Evolutionary conservation across 2,329 filamentous ascomycete genomes (phyloP), one percentile per base, ranked within the genome.

Genomic region (Beauveria caledonica): DNA sequence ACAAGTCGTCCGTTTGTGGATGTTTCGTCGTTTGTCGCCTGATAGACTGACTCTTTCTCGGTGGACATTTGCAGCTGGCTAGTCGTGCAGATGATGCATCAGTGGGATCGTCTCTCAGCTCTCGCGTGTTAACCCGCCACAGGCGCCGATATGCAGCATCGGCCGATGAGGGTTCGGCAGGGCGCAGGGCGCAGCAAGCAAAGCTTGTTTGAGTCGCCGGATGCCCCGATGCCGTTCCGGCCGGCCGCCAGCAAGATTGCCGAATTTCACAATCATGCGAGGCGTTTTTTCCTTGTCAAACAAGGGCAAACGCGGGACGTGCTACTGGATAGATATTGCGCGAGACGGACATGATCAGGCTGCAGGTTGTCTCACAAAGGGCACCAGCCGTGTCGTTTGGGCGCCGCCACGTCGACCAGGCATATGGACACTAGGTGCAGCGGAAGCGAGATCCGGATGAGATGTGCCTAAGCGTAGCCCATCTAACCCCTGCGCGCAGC

Each of bases 401-500:
- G 45, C 33, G 33, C 50, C 19, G 50, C 19, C 49, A 51, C 25
- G 23, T 8, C 49, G 8, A 19, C 40, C 25, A 45, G 54, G 42
- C 10, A 45, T 27, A 56, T 56, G 36, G 42, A 27, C 53, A 27
- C 42, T 46, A 36, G 54, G 10, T 49, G 45, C 33, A 27, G 45
- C 54, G 54, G 54, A 29, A 58, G 54, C 45, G 54, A 58, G 54
- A 58, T 58, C 54, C 54, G 54, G 54, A 9, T 23, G n/a, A 58
- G 54, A 57, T 57, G 44, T 29, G 27, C 54, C 54, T 39, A 49
- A 49, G 45, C 54, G 36, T 15, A 17, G 33, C 17, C 33, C 7
- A 9, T 7, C 25, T 27, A 8, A n/a, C 25, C 36, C 29, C 29
- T 45, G 44, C 19, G 29, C n/a, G 49, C 29, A 33, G 48, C n/a